Conservation (phyloP, 148 eudicot genomes). For the Rhododendron griersonianum region DNA sequence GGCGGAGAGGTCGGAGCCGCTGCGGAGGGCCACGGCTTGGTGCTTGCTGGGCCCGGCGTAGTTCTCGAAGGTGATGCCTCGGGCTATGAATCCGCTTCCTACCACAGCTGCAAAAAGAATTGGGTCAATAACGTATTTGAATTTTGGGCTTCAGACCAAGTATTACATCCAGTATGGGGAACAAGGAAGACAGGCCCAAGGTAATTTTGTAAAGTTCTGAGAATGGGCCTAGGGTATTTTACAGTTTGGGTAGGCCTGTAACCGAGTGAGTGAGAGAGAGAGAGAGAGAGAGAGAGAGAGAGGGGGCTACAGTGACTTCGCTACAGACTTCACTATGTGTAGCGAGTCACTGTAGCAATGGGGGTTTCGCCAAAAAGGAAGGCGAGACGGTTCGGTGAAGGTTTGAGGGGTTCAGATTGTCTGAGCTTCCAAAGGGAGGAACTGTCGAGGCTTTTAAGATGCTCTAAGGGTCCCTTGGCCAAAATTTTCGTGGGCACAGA, state of each 20-base stretch:
- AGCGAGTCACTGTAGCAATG: too few species aligned
- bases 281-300: too few species aligned
- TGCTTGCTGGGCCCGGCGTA: constrained; percentile 77
- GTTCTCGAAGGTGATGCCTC: constrained; percentile 84
- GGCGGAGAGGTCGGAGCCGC: constrained; percentile 68
- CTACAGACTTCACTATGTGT: too few species aligned
- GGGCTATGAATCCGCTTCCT: constrained; percentile 73
- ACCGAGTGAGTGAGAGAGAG: too few species aligned
- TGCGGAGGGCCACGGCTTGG: constrained; percentile 84
- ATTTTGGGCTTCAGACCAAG: neutral
- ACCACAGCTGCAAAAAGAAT: constrained; percentile 51
- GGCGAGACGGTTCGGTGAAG: too few species aligned
- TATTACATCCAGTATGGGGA: neutral
- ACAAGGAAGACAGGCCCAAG: neutral
- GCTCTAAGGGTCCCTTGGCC: too few species aligned
- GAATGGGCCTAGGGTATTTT: too few species aligned
- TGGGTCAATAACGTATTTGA: neutral
- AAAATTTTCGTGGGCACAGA: neutral
- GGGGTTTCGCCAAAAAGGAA: too few species aligned
- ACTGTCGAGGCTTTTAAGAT: neutral
- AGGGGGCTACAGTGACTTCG: too few species aligned
- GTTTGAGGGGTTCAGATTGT: neutral
- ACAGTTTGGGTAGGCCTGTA: too few species aligned
- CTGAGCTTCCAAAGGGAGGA: neutral
- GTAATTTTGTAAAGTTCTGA: neutral